A percentile compares a stretch with the other conserved stretches of the same genome.
These are phyloP conservation scores for Madurella fahalii DNA, from an alignment of 2,329 filamentous ascomycete species.

Conservation along the genomic window DNA sequence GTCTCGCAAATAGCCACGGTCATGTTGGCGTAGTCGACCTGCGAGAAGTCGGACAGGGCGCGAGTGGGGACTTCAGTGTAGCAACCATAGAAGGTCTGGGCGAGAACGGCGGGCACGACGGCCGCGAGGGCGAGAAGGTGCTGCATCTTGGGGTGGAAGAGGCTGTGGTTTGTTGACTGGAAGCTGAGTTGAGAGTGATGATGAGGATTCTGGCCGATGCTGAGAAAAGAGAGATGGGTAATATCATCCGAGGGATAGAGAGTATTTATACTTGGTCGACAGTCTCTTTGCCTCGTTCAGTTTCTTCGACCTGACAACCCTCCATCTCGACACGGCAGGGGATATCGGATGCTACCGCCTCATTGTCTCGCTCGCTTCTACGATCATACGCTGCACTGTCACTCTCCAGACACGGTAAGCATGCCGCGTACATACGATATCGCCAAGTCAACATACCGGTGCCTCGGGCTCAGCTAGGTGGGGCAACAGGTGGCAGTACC, in stretches of 20 bases:
- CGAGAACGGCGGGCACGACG: slow-evolving; percentile 13
- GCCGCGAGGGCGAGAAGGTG: slow-evolving; percentile 12
- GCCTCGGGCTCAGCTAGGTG: slow-evolving; percentile 2
- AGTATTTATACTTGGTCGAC: slow-evolving; percentile 4
- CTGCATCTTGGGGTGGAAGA: slow-evolving; percentile 11
- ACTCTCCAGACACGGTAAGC: slow-evolving; percentile 2
- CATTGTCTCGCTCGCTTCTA: slow-evolving; percentile 1
- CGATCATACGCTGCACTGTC: slow-evolving; percentile 8
- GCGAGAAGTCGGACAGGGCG: slow-evolving; percentile 12
- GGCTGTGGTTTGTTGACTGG: neutral
- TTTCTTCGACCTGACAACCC: neutral
- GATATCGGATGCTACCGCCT: neutral
- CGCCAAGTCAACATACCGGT: neutral
- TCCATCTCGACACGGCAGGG: neutral
- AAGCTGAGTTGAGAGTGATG: neutral
- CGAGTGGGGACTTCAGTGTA: slow-evolving; percentile 19
- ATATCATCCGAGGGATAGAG: slow-evolving; percentile 1
- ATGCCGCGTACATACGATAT: neutral
- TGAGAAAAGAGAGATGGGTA: slow-evolving; percentile 4
- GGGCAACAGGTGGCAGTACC: neutral
- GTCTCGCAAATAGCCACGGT: slow-evolving; percentile 15
- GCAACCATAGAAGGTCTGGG: slow-evolving; percentile 22
- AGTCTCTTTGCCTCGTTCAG: neutral
- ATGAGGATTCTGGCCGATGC: neutral
- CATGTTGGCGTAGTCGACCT: slow-evolving; percentile 17